Base-by-base conservation (phyloP, 768 basidiomycete species). In the Termitomyces sp. region DNA sequence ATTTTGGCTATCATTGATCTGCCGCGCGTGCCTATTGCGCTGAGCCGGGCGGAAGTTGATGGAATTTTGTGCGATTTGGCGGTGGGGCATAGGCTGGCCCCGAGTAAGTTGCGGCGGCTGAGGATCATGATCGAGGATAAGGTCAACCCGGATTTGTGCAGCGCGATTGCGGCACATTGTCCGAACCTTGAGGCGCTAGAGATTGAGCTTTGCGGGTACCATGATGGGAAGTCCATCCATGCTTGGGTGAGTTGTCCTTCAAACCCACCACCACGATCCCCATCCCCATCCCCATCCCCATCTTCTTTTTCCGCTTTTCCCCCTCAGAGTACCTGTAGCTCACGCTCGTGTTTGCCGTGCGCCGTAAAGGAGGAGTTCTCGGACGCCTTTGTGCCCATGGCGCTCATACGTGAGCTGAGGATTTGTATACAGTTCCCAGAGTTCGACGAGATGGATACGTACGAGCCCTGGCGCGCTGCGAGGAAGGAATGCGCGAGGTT, bases 111-210 rank as follows among this genome's bases (percentile, higher is more conserved):
- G 58, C 63, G 61, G 58, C 67, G 66, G 37, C 61, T 79, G 42
- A 69, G 76, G 58, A 65, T 79, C 2, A 75, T 78, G 68, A 70
- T 75, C 33, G 77, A 77, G 64, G 75, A 76, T 36, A 71, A 73
- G 48, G 66, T 75, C 22, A 71, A 73, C 33, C 69, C 73, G 0
- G 67, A 64, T 6, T 58, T 78, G 34, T 73, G 74, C 56, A 60
- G 57, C 16, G 59, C 64, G n/a, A 67, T 78, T n/a, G 68, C 68
- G 12, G 45, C 31, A 45, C 61, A 67, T n/a, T 79, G 74, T 60
- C 74, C 75, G 1, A 61, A 61, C 4, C 67, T 79, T 30, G 74
- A 77, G 60, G 63, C 67, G 46, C 57, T 79, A 47, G 77, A 79
- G 60, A 68, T 79, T 18, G 77, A 79, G 61, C 64, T 72, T 4